Base-by-base conservation (phyloP, 768 basidiomycete species). In the Boletus sensibilis region DNA sequence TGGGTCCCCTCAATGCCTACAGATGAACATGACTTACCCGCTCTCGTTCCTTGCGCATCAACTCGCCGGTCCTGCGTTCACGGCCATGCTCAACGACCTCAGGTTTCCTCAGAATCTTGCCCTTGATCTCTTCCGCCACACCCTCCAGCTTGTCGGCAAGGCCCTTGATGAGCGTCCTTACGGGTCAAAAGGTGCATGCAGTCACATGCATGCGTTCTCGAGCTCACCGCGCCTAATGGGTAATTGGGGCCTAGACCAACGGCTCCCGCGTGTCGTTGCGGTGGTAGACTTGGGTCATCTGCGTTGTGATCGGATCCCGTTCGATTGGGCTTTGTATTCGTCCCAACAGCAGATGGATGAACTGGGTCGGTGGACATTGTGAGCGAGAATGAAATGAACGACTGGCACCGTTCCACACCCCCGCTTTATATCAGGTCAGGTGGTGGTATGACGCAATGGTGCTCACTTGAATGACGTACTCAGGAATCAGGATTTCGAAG, bases 251-350 rank as follows among this genome's bases (percentile, higher is more conserved):
- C 77, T 14, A 72, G 56, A n/a, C 79, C 78, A 6, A 74, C 67
- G 0, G 74, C 69, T 12, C 79, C 79, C 0, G 78, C 75, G 50
- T 81, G 79, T 43, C 59, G 60, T 59, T 80, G 78, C 21, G 68
- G 68, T 1, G 79, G 76, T 51, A 74, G 68, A 1, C 49, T 37
- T 8, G 64, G 46, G 35, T 56, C 68, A 21, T 69, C 58, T 25
- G 11, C 2, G n/a, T 40, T 27, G 27, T 52, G 51, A 2, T 25
- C 18, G 38, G 14, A 1, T 12, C n/a, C 21, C 18, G 5, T 13
- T 11, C 20, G 25, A 25, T 29, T 21, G 11, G 48, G 53, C 11
- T 54, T 54, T 37, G 62, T 57, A 40, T 63, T 56, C 5, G 52
- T 34, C 34, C 59, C 65, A 12, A 58, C 39, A 0, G 64, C 60